Percentiles rank a stretch among this genome's conserved stretches.
phyloP scores from a whole-genome alignment of 176 grass and related monocot genomes.

The Alopecurus myosuroides region DNA sequence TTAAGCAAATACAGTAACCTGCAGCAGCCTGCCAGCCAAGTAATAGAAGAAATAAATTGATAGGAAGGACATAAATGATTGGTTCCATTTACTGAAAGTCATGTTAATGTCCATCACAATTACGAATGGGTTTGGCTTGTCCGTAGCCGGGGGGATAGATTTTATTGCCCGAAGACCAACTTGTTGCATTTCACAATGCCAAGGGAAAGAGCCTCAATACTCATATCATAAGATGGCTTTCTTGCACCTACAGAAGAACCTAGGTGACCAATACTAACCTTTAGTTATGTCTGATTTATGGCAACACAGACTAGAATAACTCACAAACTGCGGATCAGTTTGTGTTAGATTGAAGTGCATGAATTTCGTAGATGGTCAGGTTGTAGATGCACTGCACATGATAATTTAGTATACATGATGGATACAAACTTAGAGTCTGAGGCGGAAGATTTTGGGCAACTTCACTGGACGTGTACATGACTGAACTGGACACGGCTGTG shows the following conservation, averaged over 20 bases:
- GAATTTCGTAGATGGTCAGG: no score
- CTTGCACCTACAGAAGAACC: no score
- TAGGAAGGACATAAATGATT: no score
- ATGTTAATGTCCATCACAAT: no score
- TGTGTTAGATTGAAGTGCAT: not conserved
- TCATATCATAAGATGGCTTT: not conserved
- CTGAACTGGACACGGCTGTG: not conserved
- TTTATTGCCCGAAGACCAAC: not conserved
- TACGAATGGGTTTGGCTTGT: no score
- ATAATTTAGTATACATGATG: not conserved
- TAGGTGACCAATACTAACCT: not conserved
- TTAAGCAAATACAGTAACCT: not conserved
- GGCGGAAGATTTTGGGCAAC: not conserved
- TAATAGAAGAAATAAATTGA: not conserved
- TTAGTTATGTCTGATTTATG: not conserved
- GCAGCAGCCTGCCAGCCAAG: not conserved
- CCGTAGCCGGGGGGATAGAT: no score
- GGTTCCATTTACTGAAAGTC: no score
- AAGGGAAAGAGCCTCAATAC: not conserved
- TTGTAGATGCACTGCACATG: not conserved
- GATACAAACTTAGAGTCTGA: not conserved
- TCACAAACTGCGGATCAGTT: not conserved
- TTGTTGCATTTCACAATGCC: not conserved
- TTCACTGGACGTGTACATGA: no score
- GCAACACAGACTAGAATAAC: not conserved